Evolutionary conservation across 1,284 basidiomycete genomes (phyloP).

Genomic region (Ceratobasidium papillatum): DNA sequence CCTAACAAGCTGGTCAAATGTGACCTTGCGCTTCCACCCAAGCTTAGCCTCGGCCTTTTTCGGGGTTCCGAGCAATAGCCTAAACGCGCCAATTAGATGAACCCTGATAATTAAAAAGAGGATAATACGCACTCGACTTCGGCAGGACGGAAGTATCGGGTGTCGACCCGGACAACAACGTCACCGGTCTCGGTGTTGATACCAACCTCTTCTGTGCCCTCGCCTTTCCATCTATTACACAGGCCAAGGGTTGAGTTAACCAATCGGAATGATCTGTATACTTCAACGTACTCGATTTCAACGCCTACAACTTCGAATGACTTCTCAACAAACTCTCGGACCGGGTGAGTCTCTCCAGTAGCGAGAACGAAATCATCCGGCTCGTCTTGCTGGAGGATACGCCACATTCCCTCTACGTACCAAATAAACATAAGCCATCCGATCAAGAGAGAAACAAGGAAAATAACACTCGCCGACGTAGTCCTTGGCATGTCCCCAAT

Average conservation of each 20-base stretch:
- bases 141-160: slow-evolving; percentile 85
- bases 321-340: slow-evolving; percentile 89
- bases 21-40: slow-evolving; percentile 85
- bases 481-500: slow-evolving; percentile 93
- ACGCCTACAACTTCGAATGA: slow-evolving; percentile 75
- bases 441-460: background rate
- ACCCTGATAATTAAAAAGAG: slow-evolving; percentile 10
- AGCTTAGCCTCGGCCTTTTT: slow-evolving; percentile 83
- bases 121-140: slow-evolving; percentile 82
- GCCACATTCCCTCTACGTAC: slow-evolving; percentile 85
- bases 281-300: slow-evolving; percentile 63
- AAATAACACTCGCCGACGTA: slow-evolving; percentile 34
- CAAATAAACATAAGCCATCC: background rate
- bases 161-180: slow-evolving; percentile 80
- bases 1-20: slow-evolving; percentile 81
- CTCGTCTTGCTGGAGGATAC: slow-evolving; percentile 83
- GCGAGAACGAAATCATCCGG: slow-evolving; percentile 91
- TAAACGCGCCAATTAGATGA: too few relatives aligned
- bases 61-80: slow-evolving; percentile 81
- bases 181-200: slow-evolving; percentile 69
- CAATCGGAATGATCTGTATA: slow-evolving; percentile 1
- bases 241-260: slow-evolving; percentile 10
- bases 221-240: slow-evolving; percentile 71
- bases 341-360: slow-evolving; percentile 90
- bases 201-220: slow-evolving; percentile 78